Percentiles rank a stretch among this genome's conserved stretches.
Evolutionary conservation across 805 yeast genomes (phyloP).

Genomic region (Suhomyces sp.): DNA sequence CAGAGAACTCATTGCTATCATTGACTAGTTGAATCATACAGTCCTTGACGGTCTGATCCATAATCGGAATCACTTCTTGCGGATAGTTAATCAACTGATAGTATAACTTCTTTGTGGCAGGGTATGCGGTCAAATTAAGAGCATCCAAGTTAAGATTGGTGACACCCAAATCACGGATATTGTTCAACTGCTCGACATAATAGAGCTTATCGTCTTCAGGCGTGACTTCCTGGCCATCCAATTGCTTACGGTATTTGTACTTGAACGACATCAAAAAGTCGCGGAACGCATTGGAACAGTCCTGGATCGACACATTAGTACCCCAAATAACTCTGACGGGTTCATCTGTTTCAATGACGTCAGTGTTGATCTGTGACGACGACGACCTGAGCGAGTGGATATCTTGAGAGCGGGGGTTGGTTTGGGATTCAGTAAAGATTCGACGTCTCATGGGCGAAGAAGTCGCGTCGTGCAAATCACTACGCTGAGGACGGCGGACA

Average conservation of each 20-base stretch:
- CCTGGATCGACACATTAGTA: constrained; percentile 90
- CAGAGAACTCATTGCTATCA: constrained; percentile 35
- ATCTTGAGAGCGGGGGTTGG: constrained; percentile 4
- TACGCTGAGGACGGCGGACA: constrained; percentile 58
- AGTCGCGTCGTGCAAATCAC: constrained; percentile 72
- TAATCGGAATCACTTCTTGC: constrained; percentile 93
- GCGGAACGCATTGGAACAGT: constrained; percentile 75
- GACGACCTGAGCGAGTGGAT: constrained; percentile 14
- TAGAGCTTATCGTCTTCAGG: constrained; percentile 67
- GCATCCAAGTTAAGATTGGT: constrained; percentile 85
- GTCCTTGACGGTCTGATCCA: constrained; percentile 95
- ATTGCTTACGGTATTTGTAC: constrained; percentile 61
- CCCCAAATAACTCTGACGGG: constrained; percentile 97
- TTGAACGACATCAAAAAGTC: constrained; percentile 83
- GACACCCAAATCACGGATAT: constrained; percentile 74
- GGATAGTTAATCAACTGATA: constrained; percentile 89
- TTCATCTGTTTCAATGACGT: constrained; percentile 44
- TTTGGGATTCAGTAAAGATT: constrained; percentile 54
- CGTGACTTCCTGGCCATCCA: constrained; percentile 38
- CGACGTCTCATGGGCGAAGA: constrained; percentile 69
- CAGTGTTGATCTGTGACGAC: constrained; percentile 30
- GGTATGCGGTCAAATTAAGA: constrained; percentile 70
- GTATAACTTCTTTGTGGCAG: constrained; percentile 73
- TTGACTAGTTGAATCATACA: constrained; percentile 73
- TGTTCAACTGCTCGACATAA: constrained; percentile 69